A percentile compares a stretch with the other conserved stretches of the same genome.
Conservation (phyloP, 2,329 filamentous ascomycete species). For the Annulohypoxylon truncatum region DNA sequence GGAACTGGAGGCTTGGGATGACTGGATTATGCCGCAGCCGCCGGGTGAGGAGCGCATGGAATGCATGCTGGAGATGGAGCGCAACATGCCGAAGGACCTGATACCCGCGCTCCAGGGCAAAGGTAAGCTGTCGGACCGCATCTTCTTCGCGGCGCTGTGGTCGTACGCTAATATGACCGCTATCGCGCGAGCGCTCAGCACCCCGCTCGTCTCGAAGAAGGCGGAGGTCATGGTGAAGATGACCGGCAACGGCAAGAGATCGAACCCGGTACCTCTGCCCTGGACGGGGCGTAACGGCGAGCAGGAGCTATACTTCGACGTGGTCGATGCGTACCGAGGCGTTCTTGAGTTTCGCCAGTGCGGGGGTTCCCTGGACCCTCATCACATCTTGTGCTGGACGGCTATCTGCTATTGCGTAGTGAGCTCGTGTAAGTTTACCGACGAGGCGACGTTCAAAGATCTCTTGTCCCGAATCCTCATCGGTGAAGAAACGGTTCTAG, state of each 20-base stretch:
- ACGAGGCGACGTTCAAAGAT: background rate
- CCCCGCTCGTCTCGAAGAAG: background rate
- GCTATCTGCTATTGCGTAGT: background rate
- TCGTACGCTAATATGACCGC: conserved; percentile 7
- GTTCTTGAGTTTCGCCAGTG: conserved; percentile 41
- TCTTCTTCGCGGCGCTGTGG: conserved; percentile 34
- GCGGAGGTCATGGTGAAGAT: conserved; percentile 21
- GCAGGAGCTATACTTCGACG: background rate
- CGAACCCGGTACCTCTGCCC: background rate
- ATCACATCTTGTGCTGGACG: conserved; percentile 19
- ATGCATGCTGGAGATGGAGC: conserved; percentile 3
- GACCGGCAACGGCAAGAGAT: background rate
- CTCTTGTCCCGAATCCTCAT: background rate
- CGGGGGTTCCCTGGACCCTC: conserved; percentile 10
- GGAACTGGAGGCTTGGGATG: too few species aligned
- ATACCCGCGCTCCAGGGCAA: background rate
- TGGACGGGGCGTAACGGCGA: background rate
- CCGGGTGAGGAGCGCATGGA: background rate
- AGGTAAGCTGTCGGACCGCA: background rate
- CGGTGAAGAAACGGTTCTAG: background rate
- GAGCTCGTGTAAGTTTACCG: background rate
- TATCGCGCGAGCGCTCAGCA: conserved; percentile 6
- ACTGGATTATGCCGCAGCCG: background rate
- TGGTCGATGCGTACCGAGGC: conserved; percentile 32
- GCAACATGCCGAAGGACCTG: background rate